Evolutionary conservation across 805 yeast species (phyloP).

Genomic region (Torulaspora delbrueckii): DNA sequence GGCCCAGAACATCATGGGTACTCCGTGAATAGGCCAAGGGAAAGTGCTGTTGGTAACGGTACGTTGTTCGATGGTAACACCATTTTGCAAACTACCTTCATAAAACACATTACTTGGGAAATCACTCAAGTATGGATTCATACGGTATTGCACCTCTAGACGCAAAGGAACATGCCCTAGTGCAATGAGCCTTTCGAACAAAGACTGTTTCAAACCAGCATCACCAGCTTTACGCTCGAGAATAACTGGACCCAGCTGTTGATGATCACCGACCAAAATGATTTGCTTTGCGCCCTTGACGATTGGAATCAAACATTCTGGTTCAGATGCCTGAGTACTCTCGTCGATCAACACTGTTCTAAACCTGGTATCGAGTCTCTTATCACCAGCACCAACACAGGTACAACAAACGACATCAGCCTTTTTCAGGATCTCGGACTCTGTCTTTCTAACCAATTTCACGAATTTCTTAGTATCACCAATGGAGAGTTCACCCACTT

Average conservation of each 20-base stretch:
- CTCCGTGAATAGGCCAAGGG: slow-evolving; percentile 86
- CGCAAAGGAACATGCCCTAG: slow-evolving; percentile 82
- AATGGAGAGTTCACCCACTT: slow-evolving; percentile 61
- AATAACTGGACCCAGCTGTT: slow-evolving; percentile 91
- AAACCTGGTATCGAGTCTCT: slow-evolving; percentile 55
- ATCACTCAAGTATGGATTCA: slow-evolving; percentile 85
- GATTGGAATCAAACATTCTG: slow-evolving; percentile 84
- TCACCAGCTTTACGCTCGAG: slow-evolving; percentile 73
- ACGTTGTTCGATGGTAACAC: slow-evolving; percentile 76
- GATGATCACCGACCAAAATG: slow-evolving; percentile 90
- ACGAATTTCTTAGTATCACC: slow-evolving; percentile 47
- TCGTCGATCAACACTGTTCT: slow-evolving; percentile 85
- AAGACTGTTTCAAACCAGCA: slow-evolving; percentile 81
- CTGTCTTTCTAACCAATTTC: slow-evolving; percentile 43
- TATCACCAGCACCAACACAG: slow-evolving; percentile 88
- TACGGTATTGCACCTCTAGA: slow-evolving; percentile 88
- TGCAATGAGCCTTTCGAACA: slow-evolving; percentile 78
- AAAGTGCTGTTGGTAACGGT: slow-evolving; percentile 50
- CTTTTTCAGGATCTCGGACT: slow-evolving; percentile 43
- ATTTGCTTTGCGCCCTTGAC: slow-evolving; percentile 88
- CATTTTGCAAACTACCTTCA: slow-evolving; percentile 88
- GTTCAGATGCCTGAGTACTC: slow-evolving; percentile 91
- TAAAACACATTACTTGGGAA: slow-evolving; percentile 89
- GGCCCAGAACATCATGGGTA: slow-evolving; percentile 97
- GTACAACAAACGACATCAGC: slow-evolving; percentile 86